Evolutionary conservation across 176 grass and related monocot species (phyloP).

Genomic region (Ampelocalamus luodianensis): DNA sequence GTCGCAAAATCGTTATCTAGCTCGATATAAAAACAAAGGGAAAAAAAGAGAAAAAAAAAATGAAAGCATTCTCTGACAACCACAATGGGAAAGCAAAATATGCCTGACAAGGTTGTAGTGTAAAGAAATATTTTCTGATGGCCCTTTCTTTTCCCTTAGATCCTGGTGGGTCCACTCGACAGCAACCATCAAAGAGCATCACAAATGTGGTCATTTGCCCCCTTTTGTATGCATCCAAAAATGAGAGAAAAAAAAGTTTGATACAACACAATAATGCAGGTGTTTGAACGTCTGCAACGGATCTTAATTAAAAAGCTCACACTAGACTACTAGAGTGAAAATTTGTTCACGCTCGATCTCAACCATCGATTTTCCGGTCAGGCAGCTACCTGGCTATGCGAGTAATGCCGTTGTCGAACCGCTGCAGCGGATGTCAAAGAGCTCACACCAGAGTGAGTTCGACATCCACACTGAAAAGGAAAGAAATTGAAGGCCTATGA

Average conservation of each 20-base stretch:
- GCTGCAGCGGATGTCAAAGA: too few species aligned
- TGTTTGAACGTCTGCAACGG: too few species aligned
- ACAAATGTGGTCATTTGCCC: neutral
- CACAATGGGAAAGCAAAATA: slow-evolving; percentile 50
- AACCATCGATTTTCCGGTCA: too few species aligned
- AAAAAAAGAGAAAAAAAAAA: neutral
- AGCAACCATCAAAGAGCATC: neutral
- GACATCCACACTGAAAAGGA: too few species aligned
- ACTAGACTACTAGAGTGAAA: too few species aligned
- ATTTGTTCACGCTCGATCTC: too few species aligned
- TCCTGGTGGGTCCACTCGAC: neutral
- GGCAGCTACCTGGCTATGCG: too few species aligned
- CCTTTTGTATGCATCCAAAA: neutral
- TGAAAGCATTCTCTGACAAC: neutral
- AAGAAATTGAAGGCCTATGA: neutral
- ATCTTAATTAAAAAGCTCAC: too few species aligned
- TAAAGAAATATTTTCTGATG: slow-evolving; percentile 9
- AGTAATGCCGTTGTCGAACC: too few species aligned
- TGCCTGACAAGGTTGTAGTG: neutral
- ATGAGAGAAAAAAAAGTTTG: neutral
- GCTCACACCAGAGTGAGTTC: too few species aligned
- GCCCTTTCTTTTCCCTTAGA: neutral
- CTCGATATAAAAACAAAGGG: neutral
- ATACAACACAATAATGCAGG: too few species aligned
- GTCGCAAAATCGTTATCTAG: neutral